Conservation (phyloP, 129 eudicot species). For the Centella asiatica region DNA sequence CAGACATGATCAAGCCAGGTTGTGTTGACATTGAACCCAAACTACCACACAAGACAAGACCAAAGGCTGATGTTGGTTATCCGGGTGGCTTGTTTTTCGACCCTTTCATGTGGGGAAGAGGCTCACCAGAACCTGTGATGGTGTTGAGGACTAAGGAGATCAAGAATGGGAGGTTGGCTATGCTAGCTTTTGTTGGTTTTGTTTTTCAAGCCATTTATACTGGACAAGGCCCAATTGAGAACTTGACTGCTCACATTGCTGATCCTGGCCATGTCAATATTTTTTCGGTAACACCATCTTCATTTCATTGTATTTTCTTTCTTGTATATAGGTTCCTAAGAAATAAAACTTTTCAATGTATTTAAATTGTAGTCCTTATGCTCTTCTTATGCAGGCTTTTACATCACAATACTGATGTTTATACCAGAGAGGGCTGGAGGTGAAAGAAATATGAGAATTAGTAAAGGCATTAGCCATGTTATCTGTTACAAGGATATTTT, state of each 20-base stretch:
- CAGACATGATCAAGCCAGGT: constrained; percentile 75
- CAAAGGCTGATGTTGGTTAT: constrained; percentile 84
- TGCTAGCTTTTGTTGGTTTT: constrained; percentile 82
- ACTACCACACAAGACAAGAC: constrained; percentile 52
- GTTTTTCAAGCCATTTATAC: constrained; percentile 83
- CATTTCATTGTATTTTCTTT: not conserved
- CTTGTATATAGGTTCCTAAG: not conserved
- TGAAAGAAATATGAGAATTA: not conserved
- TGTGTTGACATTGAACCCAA: constrained; percentile 72
- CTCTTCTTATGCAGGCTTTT: constrained; percentile 31
- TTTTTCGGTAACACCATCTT: constrained; percentile 55
- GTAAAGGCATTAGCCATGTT: not conserved
- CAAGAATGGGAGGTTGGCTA: constrained; percentile 90
- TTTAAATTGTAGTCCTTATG: not conserved
- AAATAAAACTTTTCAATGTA: too few species aligned
- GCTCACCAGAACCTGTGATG: constrained; percentile 89
- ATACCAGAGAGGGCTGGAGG: not conserved
- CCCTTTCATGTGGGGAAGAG: constrained; percentile 85
- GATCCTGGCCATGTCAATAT: constrained; percentile 94
- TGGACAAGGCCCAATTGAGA: constrained; percentile 82
- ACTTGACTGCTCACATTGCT: constrained; percentile 64
- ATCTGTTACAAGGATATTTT: not conserved
- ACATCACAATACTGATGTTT: constrained; percentile 21
- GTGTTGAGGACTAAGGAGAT: constrained; percentile 86
- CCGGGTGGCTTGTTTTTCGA: constrained; percentile 96